Evolutionary conservation across 768 basidiomycete species (phyloP).

Genomic region (Suillus sp.): DNA sequence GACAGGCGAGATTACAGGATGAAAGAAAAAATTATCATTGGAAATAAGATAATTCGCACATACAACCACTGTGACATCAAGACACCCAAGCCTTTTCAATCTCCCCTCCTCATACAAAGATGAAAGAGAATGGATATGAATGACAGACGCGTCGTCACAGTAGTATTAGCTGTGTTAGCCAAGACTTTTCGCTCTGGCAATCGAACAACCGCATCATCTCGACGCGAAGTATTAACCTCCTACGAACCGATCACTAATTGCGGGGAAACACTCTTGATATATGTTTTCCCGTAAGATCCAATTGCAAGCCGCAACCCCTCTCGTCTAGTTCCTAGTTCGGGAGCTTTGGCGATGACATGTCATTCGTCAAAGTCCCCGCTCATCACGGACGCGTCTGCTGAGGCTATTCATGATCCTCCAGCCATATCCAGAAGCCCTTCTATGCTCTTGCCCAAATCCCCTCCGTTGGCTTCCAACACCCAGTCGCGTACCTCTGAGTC

Average conservation of each 20-base stretch:
- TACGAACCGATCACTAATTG: not conserved
- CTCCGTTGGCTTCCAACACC: conserved; percentile 87
- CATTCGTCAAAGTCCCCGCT: not conserved
- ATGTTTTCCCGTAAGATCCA: conserved; percentile 2
- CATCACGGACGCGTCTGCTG: not conserved
- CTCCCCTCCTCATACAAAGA: not conserved
- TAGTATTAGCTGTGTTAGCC: not conserved
- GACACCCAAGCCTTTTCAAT: not conserved
- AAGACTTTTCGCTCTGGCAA: not conserved
- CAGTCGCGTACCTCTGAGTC: conserved; percentile 85
- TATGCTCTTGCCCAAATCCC: conserved; percentile 88
- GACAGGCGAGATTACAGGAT: not conserved
- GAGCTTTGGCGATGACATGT: not conserved
- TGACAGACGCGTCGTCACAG: not conserved
- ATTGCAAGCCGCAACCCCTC: not conserved
- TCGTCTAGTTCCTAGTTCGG: not conserved
- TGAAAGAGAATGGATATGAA: not conserved
- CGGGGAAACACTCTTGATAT: conserved; percentile 1
- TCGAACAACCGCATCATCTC: not conserved
- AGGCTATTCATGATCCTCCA: conserved; percentile 4
- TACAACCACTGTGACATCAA: not conserved
- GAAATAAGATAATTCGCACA: not conserved
- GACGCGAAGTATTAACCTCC: not conserved
- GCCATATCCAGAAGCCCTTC: conserved; percentile 79
- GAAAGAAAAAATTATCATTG: not conserved